Evolutionary conservation across 345 rosid species (phyloP), one percentile per base, ranked within the genome.

Genomic region (Salix suchowensis): DNA sequence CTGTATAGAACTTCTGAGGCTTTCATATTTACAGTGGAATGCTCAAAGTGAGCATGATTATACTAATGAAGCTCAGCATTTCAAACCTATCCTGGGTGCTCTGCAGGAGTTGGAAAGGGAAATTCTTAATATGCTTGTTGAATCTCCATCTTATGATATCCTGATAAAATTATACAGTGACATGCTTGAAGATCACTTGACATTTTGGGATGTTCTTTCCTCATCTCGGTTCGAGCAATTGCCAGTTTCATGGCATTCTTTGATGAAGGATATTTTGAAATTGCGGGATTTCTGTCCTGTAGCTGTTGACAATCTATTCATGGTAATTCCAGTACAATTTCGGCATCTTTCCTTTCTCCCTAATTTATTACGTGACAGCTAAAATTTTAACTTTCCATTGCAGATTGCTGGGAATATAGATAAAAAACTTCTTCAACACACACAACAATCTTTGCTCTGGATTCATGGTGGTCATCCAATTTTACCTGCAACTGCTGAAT

Each of bases 391-490:
- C 80, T 76, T 72, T 67, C 80, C 46, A 77, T 58, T 77, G 68
- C 70, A 89, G 91, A 80, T 81, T 86, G 90, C 79, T 77, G 85
- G 85, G 84, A 81, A 85, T 82, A 81, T 89, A 26, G 86, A 79
- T 80, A 75, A 83, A 77, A 75, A 77, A 74, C 86, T 87, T 73
- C 72, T 81, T 70, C 80, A 80, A 82, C 81, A 65, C 62, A 80
- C 90, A 23, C 86, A 88, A 74, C 92, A 81, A 85, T 88, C 96
- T 62, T 83, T 93, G 86, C 89, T 95, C 44, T 95, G 97, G 98
- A 83, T 87, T 83, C 83, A 89, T 80, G 97, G 97, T 32, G 98
- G 98, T 74, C 98, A 93, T 86, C 98, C 98, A 37, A 80, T 84
- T 70, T 77, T 87, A 69, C 98, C 98, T 42, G 76, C 81, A 62